Evolutionary conservation across 1,139 yeast species (phyloP).

Genomic region (Protomyces lactucae-debilis): DNA sequence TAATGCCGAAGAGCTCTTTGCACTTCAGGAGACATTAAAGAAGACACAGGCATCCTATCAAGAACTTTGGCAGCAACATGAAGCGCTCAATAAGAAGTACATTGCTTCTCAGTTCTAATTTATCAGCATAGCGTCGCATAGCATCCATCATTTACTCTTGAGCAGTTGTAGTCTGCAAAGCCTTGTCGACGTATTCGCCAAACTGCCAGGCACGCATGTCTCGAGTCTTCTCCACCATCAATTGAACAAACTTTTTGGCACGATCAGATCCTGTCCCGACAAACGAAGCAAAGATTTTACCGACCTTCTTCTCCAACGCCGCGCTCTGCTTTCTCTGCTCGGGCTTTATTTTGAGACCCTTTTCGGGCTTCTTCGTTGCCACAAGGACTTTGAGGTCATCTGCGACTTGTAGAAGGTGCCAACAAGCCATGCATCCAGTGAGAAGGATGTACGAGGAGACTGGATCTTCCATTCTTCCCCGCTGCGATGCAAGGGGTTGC

Average conservation of each 20-base stretch:
- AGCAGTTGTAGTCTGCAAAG: not conserved
- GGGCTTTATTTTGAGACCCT: no score
- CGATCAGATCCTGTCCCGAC: not conserved
- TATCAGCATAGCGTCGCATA: not conserved
- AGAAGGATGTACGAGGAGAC: not conserved
- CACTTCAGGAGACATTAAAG: slow-evolving; percentile 19
- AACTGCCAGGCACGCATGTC: not conserved
- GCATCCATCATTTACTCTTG: not conserved
- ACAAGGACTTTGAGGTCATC: not conserved
- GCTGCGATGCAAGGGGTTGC: not conserved
- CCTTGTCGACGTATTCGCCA: not conserved
- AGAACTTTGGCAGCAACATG: slow-evolving; percentile 23
- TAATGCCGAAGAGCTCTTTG: slow-evolving; percentile 9
- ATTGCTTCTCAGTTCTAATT: slow-evolving; percentile 28
- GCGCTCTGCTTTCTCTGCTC: no score
- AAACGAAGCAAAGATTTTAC: not conserved
- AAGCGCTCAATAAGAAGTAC: slow-evolving; percentile 8
- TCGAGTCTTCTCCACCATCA: not conserved
- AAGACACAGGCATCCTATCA: slow-evolving; percentile 21
- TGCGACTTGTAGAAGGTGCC: not conserved
- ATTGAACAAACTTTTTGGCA: no score
- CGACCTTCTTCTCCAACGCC: no score
- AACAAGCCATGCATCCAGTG: not conserved
- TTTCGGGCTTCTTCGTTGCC: not conserved
- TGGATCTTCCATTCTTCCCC: not conserved